These are phyloP conservation scores for Avena insularis DNA, from an alignment of 176 grass and related monocot species.

Conservation along the genomic window DNA sequence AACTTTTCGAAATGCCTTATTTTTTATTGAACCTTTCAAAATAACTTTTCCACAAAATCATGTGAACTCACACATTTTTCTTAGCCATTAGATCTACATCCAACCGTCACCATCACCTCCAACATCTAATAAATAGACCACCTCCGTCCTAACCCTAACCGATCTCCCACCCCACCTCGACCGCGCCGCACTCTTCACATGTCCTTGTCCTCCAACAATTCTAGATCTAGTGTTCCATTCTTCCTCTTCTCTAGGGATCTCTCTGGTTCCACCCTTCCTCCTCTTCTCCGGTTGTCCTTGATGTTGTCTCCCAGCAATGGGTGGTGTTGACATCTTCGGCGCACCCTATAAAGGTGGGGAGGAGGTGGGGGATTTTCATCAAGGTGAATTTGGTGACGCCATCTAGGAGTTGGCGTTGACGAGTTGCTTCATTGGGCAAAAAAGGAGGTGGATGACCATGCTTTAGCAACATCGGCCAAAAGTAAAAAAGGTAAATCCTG, in stretches of 20 bases:
- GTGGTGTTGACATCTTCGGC: background rate
- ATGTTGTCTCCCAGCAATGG: background rate
- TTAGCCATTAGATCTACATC: background rate
- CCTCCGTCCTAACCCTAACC: background rate
- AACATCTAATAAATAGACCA: background rate
- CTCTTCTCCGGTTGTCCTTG: background rate
- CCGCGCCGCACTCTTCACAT: background rate
- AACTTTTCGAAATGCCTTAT: background rate
- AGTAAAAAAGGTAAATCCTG: conserved; percentile 1
- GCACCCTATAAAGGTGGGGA: background rate
- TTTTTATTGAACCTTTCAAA: background rate
- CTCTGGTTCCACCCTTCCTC: background rate
- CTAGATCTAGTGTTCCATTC: background rate
- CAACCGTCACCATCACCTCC: background rate
- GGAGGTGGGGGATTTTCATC: background rate
- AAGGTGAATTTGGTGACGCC: background rate
- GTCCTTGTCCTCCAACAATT: background rate
- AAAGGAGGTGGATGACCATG: background rate
- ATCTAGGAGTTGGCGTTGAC: background rate
- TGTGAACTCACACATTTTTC: background rate
- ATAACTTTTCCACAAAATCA: background rate
- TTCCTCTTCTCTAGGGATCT: background rate
- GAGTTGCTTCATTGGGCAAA: background rate
- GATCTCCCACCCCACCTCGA: background rate
- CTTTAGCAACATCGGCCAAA: background rate